Base-by-base conservation (phyloP, 2,329 filamentous ascomycete genomes). In the Boeremia exigua region DNA sequence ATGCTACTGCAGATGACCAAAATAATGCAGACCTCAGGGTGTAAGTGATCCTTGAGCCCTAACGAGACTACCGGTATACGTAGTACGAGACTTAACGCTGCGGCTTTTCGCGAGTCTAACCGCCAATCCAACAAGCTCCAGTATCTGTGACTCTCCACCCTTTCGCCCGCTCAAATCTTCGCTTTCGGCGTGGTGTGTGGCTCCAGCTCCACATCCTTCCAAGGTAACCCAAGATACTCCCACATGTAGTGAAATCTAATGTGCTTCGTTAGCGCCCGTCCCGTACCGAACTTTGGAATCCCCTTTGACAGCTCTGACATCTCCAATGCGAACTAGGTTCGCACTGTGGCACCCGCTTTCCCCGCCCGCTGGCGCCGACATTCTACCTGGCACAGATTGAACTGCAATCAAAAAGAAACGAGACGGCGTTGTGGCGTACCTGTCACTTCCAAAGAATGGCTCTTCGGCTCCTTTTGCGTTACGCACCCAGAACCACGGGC, bases 371-470 rank as follows among this genome's bases (percentile, higher is more conserved):
- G 55, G 49, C 58, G 52, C 37, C 37, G 25, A 53, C 38, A 46
- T 54, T 38, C 57, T 55, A 44, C 58, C 48, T 23, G 34, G 59
- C 39, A 33, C 33, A 36, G 44, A 19, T 52, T 30, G 47, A 39
- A 33, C 50, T 40, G 49, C 29, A 39, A 46, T 40, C 14, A 48
- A 34, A 30, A 45, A 47, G 12, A 34, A 46, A 23, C 19, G 6
- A 48, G 29, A 47, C 51, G 25, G 29, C 25, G 29, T 27, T 38
- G 25, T 51, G 45, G 75, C 75, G 56, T 70, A 82, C 84, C 86
- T 79, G 75, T 93, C 90, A 75, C 88, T 92, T 2, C 90, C 90
- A 74, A 93, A 93, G 71, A 92, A 91, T 0, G 87, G 84, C 76
- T 90, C 86, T 44, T 80, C 80, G 52, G 80, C 73, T 0, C 87